Evolutionary conservation across 495 filamentous ascomycete species (phyloP), one percentile per base, ranked within the genome.

Genomic region (Penicillium pancosmium): DNA sequence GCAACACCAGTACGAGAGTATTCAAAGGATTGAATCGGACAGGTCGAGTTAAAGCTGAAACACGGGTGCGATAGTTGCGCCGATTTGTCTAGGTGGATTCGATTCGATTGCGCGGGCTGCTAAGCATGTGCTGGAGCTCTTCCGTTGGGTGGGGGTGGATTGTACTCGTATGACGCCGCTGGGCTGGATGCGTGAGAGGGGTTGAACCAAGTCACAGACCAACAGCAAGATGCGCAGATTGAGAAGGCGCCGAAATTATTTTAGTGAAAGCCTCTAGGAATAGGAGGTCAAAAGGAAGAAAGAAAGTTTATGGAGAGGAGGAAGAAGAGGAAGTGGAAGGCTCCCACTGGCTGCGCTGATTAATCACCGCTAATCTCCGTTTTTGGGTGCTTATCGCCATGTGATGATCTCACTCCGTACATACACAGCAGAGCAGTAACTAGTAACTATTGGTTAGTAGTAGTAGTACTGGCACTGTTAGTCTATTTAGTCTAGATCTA

Each of bases 291-390:
- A 23, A 3, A 2, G 18, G 5, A 21, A n/a, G 2, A 46, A 21
- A 21, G 41, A 46, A 21, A 46, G 41, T 46, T 19, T 16, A n/a
- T 11, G 8, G 5, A 31, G 27, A 31, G 27, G 5, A 9, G 6
- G 5, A 31, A 9, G 27, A 31, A 4, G 8, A 7, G 25, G 8
- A 31, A 31, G 27, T 23, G 23, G 8, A 31, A 1, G 27, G 27
- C 27, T 9, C 3, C 1, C n/a, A 16, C 38, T 41, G 13, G 41
- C 41, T 19, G 16, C 12, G 51, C 54, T 60, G 57, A 55, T 60
- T 60, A 60, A 60, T 60, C 57, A 31, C 27, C 23, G 44, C 23
- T 60, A 31, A 60, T 60, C 57, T 60, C 57, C 31, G 50, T 33
- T 54, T 50, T 27, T 38, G 36, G 40, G 25, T 41, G 33, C 50